These are phyloP conservation scores for Chlorella ohadii DNA, from an alignment of 139 green algal genomes.

Conservation along the genomic window DNA sequence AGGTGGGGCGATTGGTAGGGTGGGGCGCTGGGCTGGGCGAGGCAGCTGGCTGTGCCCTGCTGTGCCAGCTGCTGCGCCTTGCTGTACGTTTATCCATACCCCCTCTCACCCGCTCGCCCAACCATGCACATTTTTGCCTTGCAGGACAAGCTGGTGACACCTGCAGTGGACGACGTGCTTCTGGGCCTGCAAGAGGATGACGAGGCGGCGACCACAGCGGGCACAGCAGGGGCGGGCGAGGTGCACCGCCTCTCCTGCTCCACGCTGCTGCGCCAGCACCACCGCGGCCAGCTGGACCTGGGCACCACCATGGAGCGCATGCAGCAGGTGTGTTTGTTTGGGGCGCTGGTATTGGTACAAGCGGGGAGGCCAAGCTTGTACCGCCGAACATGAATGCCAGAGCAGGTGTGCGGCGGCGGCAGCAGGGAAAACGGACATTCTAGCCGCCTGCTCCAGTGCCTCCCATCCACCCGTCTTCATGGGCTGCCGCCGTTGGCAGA, in stretches of 20 bases:
- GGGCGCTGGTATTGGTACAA: no score
- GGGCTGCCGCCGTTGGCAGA: no score
- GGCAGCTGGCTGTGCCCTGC: no score
- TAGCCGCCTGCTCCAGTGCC: no score
- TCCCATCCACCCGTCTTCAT: no score
- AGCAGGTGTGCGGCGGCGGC: no score
- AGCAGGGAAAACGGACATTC: no score
- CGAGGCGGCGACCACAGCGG: neutral
- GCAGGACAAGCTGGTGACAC: slow-evolving; percentile 59
- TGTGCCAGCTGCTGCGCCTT: no score
- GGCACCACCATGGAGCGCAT: slow-evolving; percentile 98
- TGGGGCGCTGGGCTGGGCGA: no score
- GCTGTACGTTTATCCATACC: no score
- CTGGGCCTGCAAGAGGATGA: slow-evolving; percentile 68
- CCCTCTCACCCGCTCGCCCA: neutral
- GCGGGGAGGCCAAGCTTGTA: no score
- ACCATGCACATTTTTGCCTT: neutral
- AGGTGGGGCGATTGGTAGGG: neutral
- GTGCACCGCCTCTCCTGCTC: neutral
- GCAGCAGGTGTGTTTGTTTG: slow-evolving; percentile 55
- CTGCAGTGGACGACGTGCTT: slow-evolving; percentile 84
- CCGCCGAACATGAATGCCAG: no score
- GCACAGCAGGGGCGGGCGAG: neutral
- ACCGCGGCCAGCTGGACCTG: slow-evolving; percentile 91
- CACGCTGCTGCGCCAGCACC: slow-evolving; percentile 47